Percentiles rank a stretch among this genome's conserved stretches.
These are phyloP conservation scores for Tetrahymena borealis DNA, from an alignment of 73 alveolate genomes.

Conservation along the genomic window DNA sequence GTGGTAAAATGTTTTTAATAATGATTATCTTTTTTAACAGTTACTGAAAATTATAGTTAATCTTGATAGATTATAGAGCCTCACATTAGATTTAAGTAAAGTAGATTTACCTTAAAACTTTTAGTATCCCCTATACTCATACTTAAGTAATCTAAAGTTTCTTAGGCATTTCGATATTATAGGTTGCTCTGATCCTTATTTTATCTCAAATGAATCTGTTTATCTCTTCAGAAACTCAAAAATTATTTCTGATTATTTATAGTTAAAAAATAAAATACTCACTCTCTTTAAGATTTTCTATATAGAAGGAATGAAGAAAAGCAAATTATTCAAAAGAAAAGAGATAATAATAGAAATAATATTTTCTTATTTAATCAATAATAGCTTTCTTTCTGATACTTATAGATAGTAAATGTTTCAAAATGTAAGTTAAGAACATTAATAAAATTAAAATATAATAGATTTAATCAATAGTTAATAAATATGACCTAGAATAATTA, in stretches of 20 bases:
- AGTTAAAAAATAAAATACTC: not conserved
- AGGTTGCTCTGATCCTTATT: not conserved
- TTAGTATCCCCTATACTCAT: not conserved
- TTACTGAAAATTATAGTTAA: not conserved
- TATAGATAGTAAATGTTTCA: too few species aligned
- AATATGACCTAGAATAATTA: too few species aligned
- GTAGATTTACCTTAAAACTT: not conserved
- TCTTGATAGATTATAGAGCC: not conserved
- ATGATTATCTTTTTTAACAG: not conserved
- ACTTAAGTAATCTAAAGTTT: not conserved
- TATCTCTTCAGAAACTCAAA: not conserved
- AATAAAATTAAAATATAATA: too few species aligned
- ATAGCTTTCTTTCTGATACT: too few species aligned
- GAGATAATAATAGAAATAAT: not conserved
- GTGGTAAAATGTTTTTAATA: not conserved
- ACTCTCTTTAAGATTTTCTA: not conserved
- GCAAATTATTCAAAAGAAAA: not conserved
- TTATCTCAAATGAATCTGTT: not conserved
- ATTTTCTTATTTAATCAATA: not conserved
- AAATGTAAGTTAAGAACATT: too few species aligned
- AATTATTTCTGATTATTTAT: not conserved
- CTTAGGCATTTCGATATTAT: not conserved
- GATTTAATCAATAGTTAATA: too few species aligned
- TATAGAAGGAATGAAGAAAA: not conserved
- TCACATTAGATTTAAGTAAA: not conserved